Evolutionary conservation across 306 rosid genomes (phyloP).

Genomic region (Urtica urens): DNA sequence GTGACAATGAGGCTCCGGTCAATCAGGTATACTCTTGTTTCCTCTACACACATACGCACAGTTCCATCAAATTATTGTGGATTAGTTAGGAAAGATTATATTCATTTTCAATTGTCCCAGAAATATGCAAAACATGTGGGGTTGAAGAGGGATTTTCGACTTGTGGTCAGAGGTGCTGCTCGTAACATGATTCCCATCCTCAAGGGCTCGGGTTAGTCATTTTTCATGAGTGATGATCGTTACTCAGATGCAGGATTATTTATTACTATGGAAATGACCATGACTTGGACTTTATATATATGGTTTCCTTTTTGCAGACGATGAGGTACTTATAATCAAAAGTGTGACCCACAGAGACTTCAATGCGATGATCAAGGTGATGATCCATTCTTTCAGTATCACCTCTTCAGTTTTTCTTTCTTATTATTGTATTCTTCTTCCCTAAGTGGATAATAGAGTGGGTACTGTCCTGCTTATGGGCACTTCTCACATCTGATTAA

Average conservation of each 20-base stretch:
- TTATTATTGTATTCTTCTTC: neutral
- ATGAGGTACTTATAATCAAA: conserved; percentile 84
- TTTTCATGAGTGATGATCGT: too few species aligned
- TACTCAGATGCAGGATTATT: too few species aligned
- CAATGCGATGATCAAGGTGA: conserved; percentile 79
- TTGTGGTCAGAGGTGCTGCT: conserved; percentile 97
- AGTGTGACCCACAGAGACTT: conserved; percentile 79
- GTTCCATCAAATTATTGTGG: too few species aligned
- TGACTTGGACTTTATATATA: neutral
- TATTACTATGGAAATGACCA: neutral
- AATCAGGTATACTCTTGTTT: conserved; percentile 78
- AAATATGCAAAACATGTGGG: conserved; percentile 92
- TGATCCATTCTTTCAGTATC: neutral
- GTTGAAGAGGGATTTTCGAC: conserved; percentile 94
- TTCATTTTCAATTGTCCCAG: conserved; percentile 31
- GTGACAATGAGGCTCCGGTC: conserved; percentile 98
- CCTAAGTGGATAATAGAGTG: too few species aligned
- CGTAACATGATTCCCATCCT: conserved; percentile 79
- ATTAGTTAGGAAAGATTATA: too few species aligned
- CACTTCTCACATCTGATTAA: neutral
- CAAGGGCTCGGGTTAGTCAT: conserved; percentile 86
- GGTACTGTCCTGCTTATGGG: too few species aligned
- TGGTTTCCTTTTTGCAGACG: conserved; percentile 35
- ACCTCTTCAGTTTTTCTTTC: neutral
- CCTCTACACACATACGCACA: too few species aligned